Conservation (phyloP, 129 eudicot species). For the Mikania micrantha region DNA sequence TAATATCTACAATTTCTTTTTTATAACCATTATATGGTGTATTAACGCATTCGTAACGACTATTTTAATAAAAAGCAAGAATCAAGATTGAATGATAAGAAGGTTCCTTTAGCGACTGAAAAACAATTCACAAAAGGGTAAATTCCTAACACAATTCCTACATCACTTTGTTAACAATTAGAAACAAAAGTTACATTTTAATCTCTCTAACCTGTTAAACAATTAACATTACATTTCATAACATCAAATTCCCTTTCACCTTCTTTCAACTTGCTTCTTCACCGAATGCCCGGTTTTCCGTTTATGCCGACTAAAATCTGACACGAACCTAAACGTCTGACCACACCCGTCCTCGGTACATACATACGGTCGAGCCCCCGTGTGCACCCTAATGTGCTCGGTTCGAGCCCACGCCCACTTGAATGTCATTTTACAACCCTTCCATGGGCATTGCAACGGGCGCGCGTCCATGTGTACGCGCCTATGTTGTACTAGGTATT, state of each 20-base stretch:
- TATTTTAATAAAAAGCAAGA: too few relatives aligned
- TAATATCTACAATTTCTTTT: too few relatives aligned
- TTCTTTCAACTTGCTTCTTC: conserved; percentile 46
- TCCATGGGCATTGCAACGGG: conserved; percentile 94
- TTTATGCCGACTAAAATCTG: conserved; percentile 98
- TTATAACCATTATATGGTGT: too few relatives aligned
- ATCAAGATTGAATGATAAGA: too few relatives aligned
- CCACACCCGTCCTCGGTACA: conserved; percentile 81
- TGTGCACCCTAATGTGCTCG: conserved; percentile 90
- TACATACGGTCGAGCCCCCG: conserved; percentile 84
- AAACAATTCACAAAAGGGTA: conserved; percentile 22
- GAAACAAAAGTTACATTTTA: conserved; percentile 27
- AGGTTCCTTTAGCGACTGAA: conserved; percentile 17
- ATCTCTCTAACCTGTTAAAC: conserved; percentile 36
- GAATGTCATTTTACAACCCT: conserved; percentile 91
- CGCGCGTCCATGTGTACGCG: conserved; percentile 95
- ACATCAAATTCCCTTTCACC: not conserved
- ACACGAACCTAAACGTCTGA: conserved; percentile 90
- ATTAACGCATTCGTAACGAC: too few relatives aligned
- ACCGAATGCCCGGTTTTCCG: conserved; percentile 85
- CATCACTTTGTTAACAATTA: conserved; percentile 35
- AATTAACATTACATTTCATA: conserved; percentile 29
- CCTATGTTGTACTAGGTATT: conserved; percentile 87
- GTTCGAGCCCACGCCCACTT: conserved; percentile 99
- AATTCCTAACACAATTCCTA: conserved; percentile 18